A percentile compares a stretch with the other conserved stretches of the same genome.
phyloP scores from a whole-genome alignment of 1,284 basidiomycete genomes.

The Leccinum proximum region DNA sequence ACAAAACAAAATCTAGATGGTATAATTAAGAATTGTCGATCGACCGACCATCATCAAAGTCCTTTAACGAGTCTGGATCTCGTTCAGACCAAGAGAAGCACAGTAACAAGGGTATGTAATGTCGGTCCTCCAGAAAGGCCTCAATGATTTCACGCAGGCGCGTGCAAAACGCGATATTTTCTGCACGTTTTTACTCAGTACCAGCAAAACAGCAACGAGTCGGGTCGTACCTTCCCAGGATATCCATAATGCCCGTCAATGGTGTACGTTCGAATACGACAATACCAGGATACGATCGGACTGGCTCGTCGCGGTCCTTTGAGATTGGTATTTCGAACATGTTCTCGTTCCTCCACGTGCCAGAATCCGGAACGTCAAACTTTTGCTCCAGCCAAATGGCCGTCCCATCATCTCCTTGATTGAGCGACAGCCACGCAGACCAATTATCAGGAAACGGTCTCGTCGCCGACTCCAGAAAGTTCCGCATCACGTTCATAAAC shows the following conservation, averaged over 20 bases:
- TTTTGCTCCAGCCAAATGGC: slow-evolving; percentile 77
- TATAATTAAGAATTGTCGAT: not conserved
- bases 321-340: slow-evolving; percentile 53
- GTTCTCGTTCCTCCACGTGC: slow-evolving; percentile 52
- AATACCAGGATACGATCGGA: slow-evolving; percentile 49
- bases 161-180: slow-evolving; percentile 63
- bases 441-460: slow-evolving; percentile 36
- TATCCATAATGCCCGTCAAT: slow-evolving; percentile 53
- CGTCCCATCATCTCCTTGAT: slow-evolving; percentile 65
- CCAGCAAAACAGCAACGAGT: slow-evolving; percentile 1
- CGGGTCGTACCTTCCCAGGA: slow-evolving; percentile 55
- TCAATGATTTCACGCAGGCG: slow-evolving; percentile 62
- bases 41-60: slow-evolving; percentile 48
- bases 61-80: slow-evolving; percentile 35
- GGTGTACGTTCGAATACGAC: slow-evolving; percentile 72
- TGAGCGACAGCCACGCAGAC: slow-evolving; percentile 66
- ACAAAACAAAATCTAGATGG: slow-evolving; percentile 5
- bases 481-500: slow-evolving; percentile 49
- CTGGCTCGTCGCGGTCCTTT: slow-evolving; percentile 5
- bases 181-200: slow-evolving; percentile 32
- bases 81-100: slow-evolving; percentile 55
- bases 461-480: slow-evolving; percentile 35
- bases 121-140: slow-evolving; percentile 45
- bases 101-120: slow-evolving; percentile 58
- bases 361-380: slow-evolving; percentile 62